Percentiles rank a stretch among this genome's conserved stretches.
Conservation (phyloP, 2,329 filamentous ascomycete species). For the Rutstroemia sydowiana region DNA sequence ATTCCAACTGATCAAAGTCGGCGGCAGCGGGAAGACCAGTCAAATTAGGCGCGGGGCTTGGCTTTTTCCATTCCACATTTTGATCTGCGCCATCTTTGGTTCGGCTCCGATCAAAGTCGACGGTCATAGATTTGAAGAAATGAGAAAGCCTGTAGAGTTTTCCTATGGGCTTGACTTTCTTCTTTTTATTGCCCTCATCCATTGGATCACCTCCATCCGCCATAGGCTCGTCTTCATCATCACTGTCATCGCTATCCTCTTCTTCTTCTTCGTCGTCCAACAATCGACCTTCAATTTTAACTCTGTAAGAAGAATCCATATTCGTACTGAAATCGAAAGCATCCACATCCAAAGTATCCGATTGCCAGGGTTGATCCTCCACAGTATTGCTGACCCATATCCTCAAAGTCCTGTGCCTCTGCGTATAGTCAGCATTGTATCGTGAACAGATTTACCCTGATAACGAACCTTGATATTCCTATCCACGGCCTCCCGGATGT, state of each 20-base stretch:
- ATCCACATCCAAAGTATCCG: conserved; percentile 58
- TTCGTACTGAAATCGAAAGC: conserved; percentile 76
- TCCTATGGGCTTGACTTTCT: conserved; percentile 33
- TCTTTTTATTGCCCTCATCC: conserved; percentile 50
- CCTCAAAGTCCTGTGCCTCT: conserved; percentile 77
- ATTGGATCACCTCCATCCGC: conserved; percentile 30
- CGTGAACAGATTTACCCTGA: not conserved
- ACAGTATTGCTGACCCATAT: conserved; percentile 94
- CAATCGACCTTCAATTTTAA: conserved; percentile 85
- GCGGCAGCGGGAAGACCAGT: conserved; percentile 50
- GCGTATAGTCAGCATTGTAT: conserved; percentile 12
- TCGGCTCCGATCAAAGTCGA: conserved; percentile 62
- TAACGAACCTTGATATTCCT: conserved; percentile 58
- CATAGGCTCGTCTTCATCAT: conserved; percentile 39
- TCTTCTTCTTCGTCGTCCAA: conserved; percentile 61
- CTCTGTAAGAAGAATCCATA: conserved; percentile 71
- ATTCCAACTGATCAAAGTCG: conserved; percentile 86
- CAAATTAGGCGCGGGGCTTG: conserved; percentile 45
- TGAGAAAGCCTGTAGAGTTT: conserved; percentile 59
- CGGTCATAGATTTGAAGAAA: conserved; percentile 74
- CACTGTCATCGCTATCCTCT: conserved; percentile 41
- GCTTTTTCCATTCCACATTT: conserved; percentile 80
- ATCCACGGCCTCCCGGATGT: conserved; percentile 76
- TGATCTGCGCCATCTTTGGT: conserved; percentile 48
- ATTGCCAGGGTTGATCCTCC: conserved; percentile 92